Percentiles rank a stretch among this genome's conserved stretches.
Conservation (phyloP, 768 basidiomycete genomes). For the Trametes cingulata region DNA sequence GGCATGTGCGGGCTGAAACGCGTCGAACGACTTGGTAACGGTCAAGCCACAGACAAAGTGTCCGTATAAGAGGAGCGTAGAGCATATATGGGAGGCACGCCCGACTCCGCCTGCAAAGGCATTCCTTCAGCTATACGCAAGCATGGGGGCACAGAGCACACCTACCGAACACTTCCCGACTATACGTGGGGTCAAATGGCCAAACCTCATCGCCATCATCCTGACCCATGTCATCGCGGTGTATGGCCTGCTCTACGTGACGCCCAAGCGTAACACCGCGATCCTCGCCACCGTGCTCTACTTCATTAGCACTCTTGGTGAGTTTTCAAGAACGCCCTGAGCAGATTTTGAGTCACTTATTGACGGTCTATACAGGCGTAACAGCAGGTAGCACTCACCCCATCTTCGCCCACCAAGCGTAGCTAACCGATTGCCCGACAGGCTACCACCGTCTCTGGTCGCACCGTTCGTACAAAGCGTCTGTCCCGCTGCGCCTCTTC, state of each 20-base stretch:
- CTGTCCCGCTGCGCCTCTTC: constrained; percentile 77
- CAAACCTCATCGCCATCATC: constrained; percentile 71
- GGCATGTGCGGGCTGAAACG: not conserved
- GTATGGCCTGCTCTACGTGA: constrained; percentile 67
- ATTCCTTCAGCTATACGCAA: not conserved
- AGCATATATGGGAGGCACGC: too few species aligned
- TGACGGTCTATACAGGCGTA: not conserved
- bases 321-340: constrained; percentile 26
- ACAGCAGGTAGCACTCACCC: not conserved
- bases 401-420: not conserved
- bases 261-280: constrained; percentile 70
- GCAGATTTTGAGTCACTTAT: not conserved
- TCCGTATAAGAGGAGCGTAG: too few species aligned
- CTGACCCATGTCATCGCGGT: constrained; percentile 73
- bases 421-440: constrained; percentile 40
- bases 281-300: constrained; percentile 67
- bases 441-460: constrained; percentile 99
- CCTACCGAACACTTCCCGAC: not conserved
- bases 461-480: constrained; percentile 93
- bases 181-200: constrained; percentile 64
- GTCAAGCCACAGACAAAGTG: not conserved
- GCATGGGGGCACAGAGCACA: too few species aligned
- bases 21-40: not conserved
- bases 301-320: constrained; percentile 80
- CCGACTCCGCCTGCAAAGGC: too few species aligned